Evolutionary conservation across 2,329 filamentous ascomycete genomes (phyloP), one percentile per base, ranked within the genome.

Genomic region (Fusarium sp.): DNA sequence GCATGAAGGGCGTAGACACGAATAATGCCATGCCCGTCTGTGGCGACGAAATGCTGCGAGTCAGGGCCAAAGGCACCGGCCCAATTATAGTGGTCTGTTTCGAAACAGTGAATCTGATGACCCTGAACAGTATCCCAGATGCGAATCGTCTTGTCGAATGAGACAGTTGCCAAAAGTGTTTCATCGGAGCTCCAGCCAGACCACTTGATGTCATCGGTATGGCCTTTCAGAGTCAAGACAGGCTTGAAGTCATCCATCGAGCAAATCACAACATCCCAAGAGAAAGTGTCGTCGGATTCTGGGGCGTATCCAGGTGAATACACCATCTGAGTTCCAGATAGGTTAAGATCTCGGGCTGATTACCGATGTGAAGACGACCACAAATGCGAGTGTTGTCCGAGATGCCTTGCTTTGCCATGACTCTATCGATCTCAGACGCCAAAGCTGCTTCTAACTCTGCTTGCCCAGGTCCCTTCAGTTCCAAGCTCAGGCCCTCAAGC

Each of bases 111-210:
- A 20, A 64, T 42, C 20, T 62, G 31, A 5, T 56, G 18, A 1
- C 71, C 71, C 0, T 35, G 67, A 14, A 6, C 14, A 20, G 67
- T 47, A 34, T 71, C 56, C 71, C 67, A 73, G 13, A 74, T 50
- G 18, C 71, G 67, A 38, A 74, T 71, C 0, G 42, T 50, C 2
- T 58, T 5, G 18, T 68, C 71, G 40, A 67, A 73, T 16, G 71
- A 50, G 5, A 74, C 42, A 11, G 71, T 73, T 38, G 71, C 71
- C 34, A 73, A 64, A 5, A 68, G 16, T 0, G 42, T 50, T 16
- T 74, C 71, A 18, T 74, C 67, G 2, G 31, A n/a, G 18, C 45
- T 71, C 71, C 71, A 73, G 2, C 71, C 71, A 14, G n/a, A 20
- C 71, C 71, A 73, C 56, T 59, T 64, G 18, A 73, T 42, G 5